Evolutionary conservation across 805 yeast genomes (phyloP).

Genomic region (Kodamaea jinghongensis): DNA sequence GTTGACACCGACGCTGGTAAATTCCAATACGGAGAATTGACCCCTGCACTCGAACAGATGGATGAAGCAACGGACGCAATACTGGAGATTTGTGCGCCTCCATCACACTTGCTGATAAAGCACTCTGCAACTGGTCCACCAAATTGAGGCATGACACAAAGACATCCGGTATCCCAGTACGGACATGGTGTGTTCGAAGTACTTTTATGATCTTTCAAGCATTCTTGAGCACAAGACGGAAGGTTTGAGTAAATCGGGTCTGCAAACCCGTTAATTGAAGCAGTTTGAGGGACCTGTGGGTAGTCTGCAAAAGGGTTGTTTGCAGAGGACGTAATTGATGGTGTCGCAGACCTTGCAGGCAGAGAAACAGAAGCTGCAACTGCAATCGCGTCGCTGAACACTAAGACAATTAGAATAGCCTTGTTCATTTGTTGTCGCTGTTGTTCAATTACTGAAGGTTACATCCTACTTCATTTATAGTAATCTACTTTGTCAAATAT

Average conservation of each 20-base stretch:
- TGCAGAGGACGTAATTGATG: too few species aligned
- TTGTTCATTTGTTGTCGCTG: too few species aligned
- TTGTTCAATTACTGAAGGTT: too few species aligned
- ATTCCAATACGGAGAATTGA: conserved; percentile 29
- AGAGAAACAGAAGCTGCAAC: too few species aligned
- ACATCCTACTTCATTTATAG: too few species aligned
- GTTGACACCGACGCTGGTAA: conserved; percentile 11
- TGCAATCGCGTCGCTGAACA: too few species aligned
- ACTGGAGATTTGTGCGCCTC: neutral
- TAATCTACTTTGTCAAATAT: too few species aligned
- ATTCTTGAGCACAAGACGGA: conserved; percentile 36
- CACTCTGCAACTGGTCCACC: conserved; percentile 14
- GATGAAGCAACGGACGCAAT: conserved; percentile 16
- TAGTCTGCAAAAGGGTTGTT: too few species aligned
- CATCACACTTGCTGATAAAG: neutral
- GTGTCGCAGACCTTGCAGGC: too few species aligned
- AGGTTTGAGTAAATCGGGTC: conserved; percentile 31
- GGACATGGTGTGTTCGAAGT: conserved; percentile 41
- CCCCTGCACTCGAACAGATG: conserved; percentile 40
- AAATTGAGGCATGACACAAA: conserved; percentile 38
- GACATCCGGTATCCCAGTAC: conserved; percentile 45
- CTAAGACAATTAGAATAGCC: too few species aligned
- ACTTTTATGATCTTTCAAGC: conserved; percentile 24
- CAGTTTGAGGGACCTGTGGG: conserved; percentile 23
- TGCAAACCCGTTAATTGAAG: conserved; percentile 42